Conservation (phyloP, 331 rosid species). For the Quercus phellos region DNA sequence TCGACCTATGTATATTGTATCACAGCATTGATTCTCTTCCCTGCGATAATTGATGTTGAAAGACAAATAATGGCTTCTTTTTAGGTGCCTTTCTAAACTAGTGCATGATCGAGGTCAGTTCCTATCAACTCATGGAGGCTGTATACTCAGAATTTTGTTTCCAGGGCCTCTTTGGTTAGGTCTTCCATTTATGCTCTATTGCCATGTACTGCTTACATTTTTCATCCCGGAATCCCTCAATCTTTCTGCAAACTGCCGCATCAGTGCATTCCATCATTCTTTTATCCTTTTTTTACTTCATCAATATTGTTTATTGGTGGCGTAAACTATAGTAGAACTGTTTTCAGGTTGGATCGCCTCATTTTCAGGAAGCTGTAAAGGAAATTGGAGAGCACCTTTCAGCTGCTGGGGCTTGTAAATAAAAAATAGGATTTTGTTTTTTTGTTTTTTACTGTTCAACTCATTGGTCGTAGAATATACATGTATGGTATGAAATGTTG, state of each 20-base stretch:
- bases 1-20: conserved; percentile 50
- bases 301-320: background rate
- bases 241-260: background rate
- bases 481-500: conserved; percentile 20
- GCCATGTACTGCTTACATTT: background rate
- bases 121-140: background rate
- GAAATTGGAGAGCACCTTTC: conserved; percentile 40
- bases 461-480: conserved; percentile 28
- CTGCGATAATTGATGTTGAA: conserved; percentile 43
- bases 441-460: background rate
- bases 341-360: conserved; percentile 37
- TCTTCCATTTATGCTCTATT: background rate
- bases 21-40: conserved; percentile 39
- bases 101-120: conserved; percentile 51
- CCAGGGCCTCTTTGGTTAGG: background rate
- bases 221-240: too few species aligned
- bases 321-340: conserved; percentile 23
- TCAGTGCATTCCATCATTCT: background rate
- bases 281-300: background rate
- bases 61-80: conserved; percentile 47
- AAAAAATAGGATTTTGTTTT: conserved; percentile 51
- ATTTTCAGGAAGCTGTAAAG: conserved; percentile 53
- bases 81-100: conserved; percentile 28
- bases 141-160: background rate
- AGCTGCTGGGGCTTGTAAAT: conserved; percentile 57